phyloP scores from a whole-genome alignment of 768 basidiomycete species.

The Termitomyces sp. region DNA sequence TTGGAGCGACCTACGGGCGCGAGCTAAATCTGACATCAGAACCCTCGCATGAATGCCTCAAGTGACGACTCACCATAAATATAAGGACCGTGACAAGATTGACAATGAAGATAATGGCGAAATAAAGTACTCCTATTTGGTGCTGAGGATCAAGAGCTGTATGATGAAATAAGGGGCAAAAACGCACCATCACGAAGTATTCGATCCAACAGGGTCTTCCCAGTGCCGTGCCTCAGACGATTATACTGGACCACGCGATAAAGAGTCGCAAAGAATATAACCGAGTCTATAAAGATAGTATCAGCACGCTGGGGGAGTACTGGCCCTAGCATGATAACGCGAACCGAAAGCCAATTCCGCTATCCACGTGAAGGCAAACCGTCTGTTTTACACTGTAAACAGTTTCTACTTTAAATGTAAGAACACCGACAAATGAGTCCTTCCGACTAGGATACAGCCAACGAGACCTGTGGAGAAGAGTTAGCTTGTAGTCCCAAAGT shows the following conservation, averaged over 20 bases:
- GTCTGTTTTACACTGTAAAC: not conserved
- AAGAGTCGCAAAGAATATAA: slow-evolving; percentile 24
- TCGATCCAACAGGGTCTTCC: slow-evolving; percentile 19
- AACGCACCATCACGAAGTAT: slow-evolving; percentile 29
- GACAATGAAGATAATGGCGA: slow-evolving; percentile 26
- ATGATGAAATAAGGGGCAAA: not conserved
- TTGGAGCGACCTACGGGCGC: not conserved
- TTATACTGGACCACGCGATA: slow-evolving; percentile 20
- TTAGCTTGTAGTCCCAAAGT: not conserved
- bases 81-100: slow-evolving; percentile 28
- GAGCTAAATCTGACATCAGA: not conserved
- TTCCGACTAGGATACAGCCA: slow-evolving; percentile 13
- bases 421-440: slow-evolving; percentile 19
- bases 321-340: not conserved
- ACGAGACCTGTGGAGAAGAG: not conserved
- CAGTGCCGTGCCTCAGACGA: slow-evolving; percentile 10
- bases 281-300: not conserved
- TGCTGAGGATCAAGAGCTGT: not conserved
- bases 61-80: slow-evolving; percentile 22
- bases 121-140: slow-evolving; percentile 14
- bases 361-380: slow-evolving; percentile 26
- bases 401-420: not conserved
- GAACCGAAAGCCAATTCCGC: slow-evolving; percentile 30
- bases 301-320: not conserved
- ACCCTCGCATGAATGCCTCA: not conserved